These are phyloP conservation scores for Trapa bicornis DNA, from an alignment of 345 rosid species.

Conservation along the genomic window DNA sequence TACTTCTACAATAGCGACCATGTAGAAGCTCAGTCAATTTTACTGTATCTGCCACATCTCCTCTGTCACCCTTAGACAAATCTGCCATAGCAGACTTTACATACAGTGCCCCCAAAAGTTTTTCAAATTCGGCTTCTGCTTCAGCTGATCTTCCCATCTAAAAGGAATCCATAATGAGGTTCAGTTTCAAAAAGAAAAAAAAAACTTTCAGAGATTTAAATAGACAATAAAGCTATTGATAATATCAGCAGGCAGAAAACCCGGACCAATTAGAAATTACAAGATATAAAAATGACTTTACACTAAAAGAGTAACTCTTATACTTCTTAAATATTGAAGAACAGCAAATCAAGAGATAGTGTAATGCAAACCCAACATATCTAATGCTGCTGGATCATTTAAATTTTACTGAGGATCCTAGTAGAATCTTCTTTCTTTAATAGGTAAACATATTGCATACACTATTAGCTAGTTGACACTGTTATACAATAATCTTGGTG, in stretches of 20 bases:
- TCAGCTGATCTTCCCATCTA: slow-evolving; percentile 80
- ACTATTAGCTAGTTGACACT: not conserved
- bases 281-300: not conserved
- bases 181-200: not conserved
- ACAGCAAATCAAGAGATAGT: not conserved
- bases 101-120: slow-evolving; percentile 56
- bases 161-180: not conserved
- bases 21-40: slow-evolving; percentile 54
- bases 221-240: not conserved
- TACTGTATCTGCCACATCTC: slow-evolving; percentile 51
- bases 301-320: not conserved
- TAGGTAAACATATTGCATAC: not conserved
- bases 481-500: not conserved
- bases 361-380: not conserved
- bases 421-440: not conserved
- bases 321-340: not conserved
- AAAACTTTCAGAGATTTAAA: not conserved
- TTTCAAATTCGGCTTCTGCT: slow-evolving; percentile 77
- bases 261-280: not conserved
- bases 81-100: slow-evolving; percentile 75
- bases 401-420: not conserved
- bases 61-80: slow-evolving; percentile 53
- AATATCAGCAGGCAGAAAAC: not conserved
- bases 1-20: slow-evolving; percentile 65
- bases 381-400: not conserved